These are phyloP conservation scores for Anthoceros angustus DNA, from an alignment of 225 moss, liverwort and hornwort genomes.

Conservation along the genomic window DNA sequence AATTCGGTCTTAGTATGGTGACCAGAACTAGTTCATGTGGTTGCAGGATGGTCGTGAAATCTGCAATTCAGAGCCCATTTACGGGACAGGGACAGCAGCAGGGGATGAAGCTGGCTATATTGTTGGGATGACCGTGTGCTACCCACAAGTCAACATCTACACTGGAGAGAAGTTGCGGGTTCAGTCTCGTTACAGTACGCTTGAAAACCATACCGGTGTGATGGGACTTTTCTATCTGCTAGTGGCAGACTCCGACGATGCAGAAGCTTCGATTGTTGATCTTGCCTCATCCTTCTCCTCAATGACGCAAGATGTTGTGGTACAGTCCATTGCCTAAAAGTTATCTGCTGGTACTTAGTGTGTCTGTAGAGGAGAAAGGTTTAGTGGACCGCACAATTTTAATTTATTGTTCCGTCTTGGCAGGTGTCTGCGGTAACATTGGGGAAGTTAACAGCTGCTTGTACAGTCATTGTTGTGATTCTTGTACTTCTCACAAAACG, in stretches of 20 bases:
- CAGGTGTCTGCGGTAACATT: too few relatives aligned
- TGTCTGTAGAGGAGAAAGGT: too few relatives aligned
- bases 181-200: slow-evolving; percentile 22
- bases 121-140: slow-evolving; percentile 27
- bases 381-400: too few relatives aligned
- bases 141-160: slow-evolving; percentile 15
- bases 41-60: slow-evolving; percentile 21
- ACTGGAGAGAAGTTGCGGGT: slow-evolving; percentile 29
- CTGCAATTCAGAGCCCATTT: slow-evolving; percentile 28
- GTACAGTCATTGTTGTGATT: too few relatives aligned
- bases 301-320: too few relatives aligned
- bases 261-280: not conserved
- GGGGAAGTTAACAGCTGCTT: too few relatives aligned
- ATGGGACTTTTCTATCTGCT: slow-evolving; percentile 14
- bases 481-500: too few relatives aligned
- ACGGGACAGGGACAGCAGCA: slow-evolving; percentile 26
- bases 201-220: slow-evolving; percentile 34
- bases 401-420: too few relatives aligned
- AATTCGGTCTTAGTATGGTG: not conserved
- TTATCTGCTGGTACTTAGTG: too few relatives aligned
- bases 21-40: not conserved
- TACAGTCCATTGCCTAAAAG: too few relatives aligned
- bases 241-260: not conserved
- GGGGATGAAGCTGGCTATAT: slow-evolving; percentile 32
- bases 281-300: too few relatives aligned